A percentile compares a stretch with the other conserved stretches of the same genome.
Evolutionary conservation across 2,329 filamentous ascomycete species (phyloP).

Genomic region (Boeremia lycopersici): DNA sequence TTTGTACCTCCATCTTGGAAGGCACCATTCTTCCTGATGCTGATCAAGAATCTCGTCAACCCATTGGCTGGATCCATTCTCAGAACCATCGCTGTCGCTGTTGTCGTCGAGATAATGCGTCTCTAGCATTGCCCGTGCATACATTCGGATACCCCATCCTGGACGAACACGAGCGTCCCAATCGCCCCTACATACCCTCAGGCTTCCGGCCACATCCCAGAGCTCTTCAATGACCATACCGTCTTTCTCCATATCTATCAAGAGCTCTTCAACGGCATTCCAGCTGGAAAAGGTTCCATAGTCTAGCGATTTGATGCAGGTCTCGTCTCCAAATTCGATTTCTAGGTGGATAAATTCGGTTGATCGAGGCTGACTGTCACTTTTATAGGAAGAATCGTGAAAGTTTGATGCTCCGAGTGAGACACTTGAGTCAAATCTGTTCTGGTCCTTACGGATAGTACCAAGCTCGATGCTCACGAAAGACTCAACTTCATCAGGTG

Average conservation of each 20-base stretch:
- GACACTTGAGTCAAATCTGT: not conserved
- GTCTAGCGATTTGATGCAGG: conserved; percentile 13
- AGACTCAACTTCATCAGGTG: not conserved
- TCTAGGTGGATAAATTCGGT: not conserved
- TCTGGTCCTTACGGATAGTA: not conserved
- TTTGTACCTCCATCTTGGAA: conserved; percentile 10
- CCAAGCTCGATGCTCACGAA: not conserved
- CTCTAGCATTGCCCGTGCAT: not conserved
- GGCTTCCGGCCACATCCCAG: conserved; percentile 70
- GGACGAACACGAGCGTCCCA: conserved; percentile 27
- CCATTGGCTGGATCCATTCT: not conserved
- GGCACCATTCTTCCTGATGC: conserved; percentile 9
- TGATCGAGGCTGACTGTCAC: not conserved
- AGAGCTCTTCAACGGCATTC: conserved; percentile 63
- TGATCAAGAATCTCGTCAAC: not conserved
- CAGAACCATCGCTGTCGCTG: not conserved
- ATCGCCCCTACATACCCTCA: conserved; percentile 88
- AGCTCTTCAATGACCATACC: conserved; percentile 80
- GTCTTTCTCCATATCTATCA: conserved; percentile 93
- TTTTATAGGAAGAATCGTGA: not conserved
- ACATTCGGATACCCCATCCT: conserved; percentile 15
- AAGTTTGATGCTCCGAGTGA: not conserved
- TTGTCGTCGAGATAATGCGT: not conserved
- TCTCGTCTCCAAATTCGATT: conserved; percentile 7
- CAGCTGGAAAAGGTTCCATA: conserved; percentile 20